These are phyloP conservation scores for Taphrina wiesneri DNA, from an alignment of 1,139 yeast genomes.

Conservation along the genomic window DNA sequence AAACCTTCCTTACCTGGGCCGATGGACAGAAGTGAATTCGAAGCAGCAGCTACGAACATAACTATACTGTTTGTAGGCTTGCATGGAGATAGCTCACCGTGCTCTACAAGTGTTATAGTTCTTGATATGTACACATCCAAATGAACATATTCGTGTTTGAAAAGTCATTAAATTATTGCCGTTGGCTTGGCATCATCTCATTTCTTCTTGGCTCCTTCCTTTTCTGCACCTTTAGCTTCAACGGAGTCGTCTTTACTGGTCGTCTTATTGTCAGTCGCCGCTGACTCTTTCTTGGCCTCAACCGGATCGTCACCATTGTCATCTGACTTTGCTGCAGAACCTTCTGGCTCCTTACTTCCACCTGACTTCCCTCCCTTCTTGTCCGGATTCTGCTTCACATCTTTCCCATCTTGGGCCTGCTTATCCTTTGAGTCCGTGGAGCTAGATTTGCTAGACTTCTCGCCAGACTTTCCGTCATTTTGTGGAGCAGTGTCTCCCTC, in stretches of 20 bases:
- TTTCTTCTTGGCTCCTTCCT: slow-evolving; percentile 27
- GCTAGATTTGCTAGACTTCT: background rate
- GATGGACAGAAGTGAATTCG: too few species aligned
- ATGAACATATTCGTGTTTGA: background rate
- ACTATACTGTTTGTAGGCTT: too few species aligned
- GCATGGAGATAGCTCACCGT: too few species aligned
- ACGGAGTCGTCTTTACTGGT: slow-evolving; percentile 25
- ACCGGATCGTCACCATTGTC: slow-evolving; percentile 17
- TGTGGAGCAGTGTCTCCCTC: background rate
- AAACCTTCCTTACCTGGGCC: too few species aligned
- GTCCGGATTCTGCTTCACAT: slow-evolving; percentile 22
- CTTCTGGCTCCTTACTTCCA: slow-evolving; percentile 15
- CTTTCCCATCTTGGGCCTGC: slow-evolving; percentile 18
- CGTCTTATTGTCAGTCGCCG: slow-evolving; percentile 23
- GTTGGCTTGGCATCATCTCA: background rate
- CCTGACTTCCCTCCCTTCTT: slow-evolving; percentile 15
- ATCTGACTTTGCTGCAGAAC: slow-evolving; percentile 18
- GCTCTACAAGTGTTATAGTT: too few species aligned
- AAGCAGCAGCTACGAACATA: too few species aligned
- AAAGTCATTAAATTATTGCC: background rate
- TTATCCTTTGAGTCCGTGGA: background rate
- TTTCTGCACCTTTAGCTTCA: slow-evolving; percentile 24
- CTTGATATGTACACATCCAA: background rate
- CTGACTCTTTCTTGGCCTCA: slow-evolving; percentile 12
- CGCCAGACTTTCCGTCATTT: background rate